phyloP scores from a whole-genome alignment of 371 early-diverging fungal genomes.

The Apophysomyces elegans region DNA sequence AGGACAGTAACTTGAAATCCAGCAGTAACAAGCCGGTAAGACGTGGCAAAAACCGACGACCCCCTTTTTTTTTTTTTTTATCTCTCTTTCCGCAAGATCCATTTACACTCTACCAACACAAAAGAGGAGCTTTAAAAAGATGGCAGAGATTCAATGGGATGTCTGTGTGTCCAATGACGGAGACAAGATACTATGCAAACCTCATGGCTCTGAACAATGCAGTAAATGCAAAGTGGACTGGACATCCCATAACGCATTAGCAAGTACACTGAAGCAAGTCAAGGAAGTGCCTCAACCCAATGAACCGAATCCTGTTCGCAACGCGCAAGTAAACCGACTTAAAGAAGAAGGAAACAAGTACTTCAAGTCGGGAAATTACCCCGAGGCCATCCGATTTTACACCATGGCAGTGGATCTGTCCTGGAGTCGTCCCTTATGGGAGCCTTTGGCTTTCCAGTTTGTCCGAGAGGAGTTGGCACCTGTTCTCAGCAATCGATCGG shows the following conservation, averaged over 20 bases:
- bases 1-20: neutral
- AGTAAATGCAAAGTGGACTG: slow-evolving; percentile 52
- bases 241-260: slow-evolving; percentile 54
- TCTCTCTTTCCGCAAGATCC: neutral
- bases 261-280: slow-evolving; percentile 54
- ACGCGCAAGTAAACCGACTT: slow-evolving; percentile 67
- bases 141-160: slow-evolving; percentile 20
- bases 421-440: slow-evolving; percentile 80
- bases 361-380: slow-evolving; percentile 68
- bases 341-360: slow-evolving; percentile 78
- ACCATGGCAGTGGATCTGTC: slow-evolving; percentile 74
- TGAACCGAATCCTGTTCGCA: slow-evolving; percentile 64
- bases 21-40: neutral
- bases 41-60: neutral
- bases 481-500: slow-evolving; percentile 74
- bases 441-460: slow-evolving; percentile 63
- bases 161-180: slow-evolving; percentile 32
- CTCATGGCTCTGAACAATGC: slow-evolving; percentile 54
- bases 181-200: slow-evolving; percentile 51
- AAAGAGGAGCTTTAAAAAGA: neutral
- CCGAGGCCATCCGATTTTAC: slow-evolving; percentile 74
- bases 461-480: slow-evolving; percentile 74
- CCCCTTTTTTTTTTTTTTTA: neutral
- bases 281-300: slow-evolving; percentile 75
- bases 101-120: neutral